Evolutionary conservation across 2,329 filamentous ascomycete species (phyloP), one percentile per base, ranked within the genome.

Genomic region (Aureobasidium sp.): DNA sequence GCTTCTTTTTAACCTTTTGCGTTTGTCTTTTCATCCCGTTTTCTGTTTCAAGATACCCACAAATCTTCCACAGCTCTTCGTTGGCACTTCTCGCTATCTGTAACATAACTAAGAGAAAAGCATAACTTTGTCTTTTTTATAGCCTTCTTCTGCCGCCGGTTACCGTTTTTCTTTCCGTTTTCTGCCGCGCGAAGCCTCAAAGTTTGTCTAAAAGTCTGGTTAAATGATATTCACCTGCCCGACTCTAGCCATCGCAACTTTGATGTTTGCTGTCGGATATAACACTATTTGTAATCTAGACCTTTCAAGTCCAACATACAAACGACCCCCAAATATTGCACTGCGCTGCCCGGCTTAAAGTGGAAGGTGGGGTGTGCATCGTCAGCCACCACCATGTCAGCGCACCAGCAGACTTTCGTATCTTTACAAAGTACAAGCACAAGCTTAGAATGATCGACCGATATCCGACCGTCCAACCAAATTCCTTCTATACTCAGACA

Each of bases 21-120:
- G 13, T 42, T 54, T 42, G 30, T 7, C 25, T 42, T 42, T 16
- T 37, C 34, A 15, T 54, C 34, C 34, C 25, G 49, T 52, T 52
- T 48, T 32, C 27, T 32, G 50, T 41, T 53, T 25, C n/a, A 45
- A 58, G 54, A 58, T 58, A 58, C 54, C 54, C 54, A 58, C 54
- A 58, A 48, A 58, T 58, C 39, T 57, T 57, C 53, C 30, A 54
- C 30, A 6, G 4, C 30, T 34, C 16, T 57, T 39, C 29, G 10
- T 36, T 36, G 39, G 30, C 36, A n/a, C 41, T 44, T 39, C 53
- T 57, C 53, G 53, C 53, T 57, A 57, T 41, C 30, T 57, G 53
- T 57, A 57, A 57, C 53, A 57, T 57, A 57, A 11, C 15, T 57
- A 34, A 11, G 30, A 25, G 39, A 45, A 57, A 57, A 57, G 53